Base-by-base conservation (phyloP, 805 yeast species). In the Teunomyces cretensis region DNA sequence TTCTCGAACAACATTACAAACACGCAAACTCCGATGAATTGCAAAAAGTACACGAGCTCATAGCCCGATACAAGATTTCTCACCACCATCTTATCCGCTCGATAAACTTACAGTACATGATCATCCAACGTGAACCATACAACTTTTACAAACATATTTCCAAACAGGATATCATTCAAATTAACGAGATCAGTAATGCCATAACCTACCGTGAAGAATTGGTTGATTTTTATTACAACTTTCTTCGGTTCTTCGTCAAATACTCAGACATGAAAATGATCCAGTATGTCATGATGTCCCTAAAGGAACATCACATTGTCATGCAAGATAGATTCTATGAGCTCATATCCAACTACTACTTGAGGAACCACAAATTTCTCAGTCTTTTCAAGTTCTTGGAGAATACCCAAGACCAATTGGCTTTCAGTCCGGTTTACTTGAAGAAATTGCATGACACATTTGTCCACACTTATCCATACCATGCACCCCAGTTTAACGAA, bases 381-480 rank as follows among this genome's bases (percentile, higher is more conserved):
- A 60, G 57, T 11, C 54, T 70, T 11, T 43, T 57, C n/a, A 53
- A 57, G 42, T 64, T 62, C 44, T 38, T 67, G 36, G 44, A 49
- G 13, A 54, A 53, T 19, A 50, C 50, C 7, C 52, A 48, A 15
- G 46, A 39, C 26, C 46, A 47, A 38, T 49, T 53, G n/a, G 45
- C 37, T 11, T 66, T 61, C 43, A 56, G 60, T 36, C 55, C 54
- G 12, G 47, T 53, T 5, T 64, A 53, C 39, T 45, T 65, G n/a
- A 51, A 51, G 24, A 52, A 53, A 30, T 42, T 65, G 6, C 68
- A 58, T 42, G 61, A 66, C 11, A 51, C 67, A 2, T 70, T 68
- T 49, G 56, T 70, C 6, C 50, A 50, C 24, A 54, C 68, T 1
- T 71, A 65, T 42, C 74, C 75, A 1, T 57, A 65, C 39, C 52